phyloP scores from a whole-genome alignment of 305 asterid genomes.

The Fraxinus velutina region DNA sequence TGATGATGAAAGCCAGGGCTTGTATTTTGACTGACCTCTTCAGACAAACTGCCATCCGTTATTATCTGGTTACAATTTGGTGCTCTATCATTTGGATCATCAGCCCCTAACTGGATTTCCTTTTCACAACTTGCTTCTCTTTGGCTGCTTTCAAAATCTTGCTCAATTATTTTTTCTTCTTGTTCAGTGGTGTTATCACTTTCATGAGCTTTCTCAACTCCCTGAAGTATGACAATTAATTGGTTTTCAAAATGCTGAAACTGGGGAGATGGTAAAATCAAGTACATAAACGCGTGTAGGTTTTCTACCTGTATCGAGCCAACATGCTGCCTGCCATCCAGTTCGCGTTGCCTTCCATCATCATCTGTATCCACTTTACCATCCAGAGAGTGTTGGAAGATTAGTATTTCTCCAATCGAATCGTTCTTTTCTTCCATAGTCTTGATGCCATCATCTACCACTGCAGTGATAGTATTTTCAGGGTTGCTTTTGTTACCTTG shows the following conservation, averaged over 20 bases:
- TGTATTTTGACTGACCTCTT: neutral
- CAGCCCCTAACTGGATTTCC: neutral
- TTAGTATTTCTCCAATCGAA: neutral
- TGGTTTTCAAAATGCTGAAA: conserved; percentile 5
- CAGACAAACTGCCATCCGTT: neutral
- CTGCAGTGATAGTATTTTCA: neutral
- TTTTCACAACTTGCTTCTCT: neutral
- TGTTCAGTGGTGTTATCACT: conserved; percentile 1
- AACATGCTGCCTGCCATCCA: neutral
- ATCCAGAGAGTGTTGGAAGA: neutral
- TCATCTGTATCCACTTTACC: neutral
- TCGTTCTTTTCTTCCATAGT: neutral
- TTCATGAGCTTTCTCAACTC: neutral
- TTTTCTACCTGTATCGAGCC: neutral
- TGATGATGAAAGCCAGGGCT: neutral
- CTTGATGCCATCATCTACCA: neutral
- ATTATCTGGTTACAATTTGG: neutral
- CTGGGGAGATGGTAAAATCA: neutral
- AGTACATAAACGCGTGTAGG: neutral
- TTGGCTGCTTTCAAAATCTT: conserved; percentile 2
- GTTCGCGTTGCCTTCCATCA: neutral
- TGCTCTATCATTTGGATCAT: neutral
- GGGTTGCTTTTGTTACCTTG: neutral
- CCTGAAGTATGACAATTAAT: neutral
- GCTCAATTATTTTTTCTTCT: neutral